Conservation (phyloP, 2,329 filamentous ascomycete species). For the Penicillium verrucosum region DNA sequence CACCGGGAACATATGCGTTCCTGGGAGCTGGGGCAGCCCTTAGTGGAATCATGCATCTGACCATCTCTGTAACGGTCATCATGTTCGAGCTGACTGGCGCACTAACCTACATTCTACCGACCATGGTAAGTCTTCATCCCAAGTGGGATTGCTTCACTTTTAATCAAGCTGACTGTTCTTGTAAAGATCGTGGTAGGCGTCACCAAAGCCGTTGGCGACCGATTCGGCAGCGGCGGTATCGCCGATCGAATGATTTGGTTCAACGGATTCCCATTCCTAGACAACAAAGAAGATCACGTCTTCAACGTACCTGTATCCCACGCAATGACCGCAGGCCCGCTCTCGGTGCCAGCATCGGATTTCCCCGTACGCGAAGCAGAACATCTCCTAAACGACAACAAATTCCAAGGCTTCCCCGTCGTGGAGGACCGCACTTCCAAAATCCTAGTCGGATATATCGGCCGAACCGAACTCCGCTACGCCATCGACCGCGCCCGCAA, state of each 20-base stretch:
- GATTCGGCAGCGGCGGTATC: slow-evolving; percentile 93
- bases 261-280: slow-evolving; percentile 92
- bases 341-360: slow-evolving; percentile 70
- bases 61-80: slow-evolving; percentile 93
- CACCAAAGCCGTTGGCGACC: slow-evolving; percentile 86
- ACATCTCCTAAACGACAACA: slow-evolving; percentile 69
- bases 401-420: slow-evolving; percentile 90
- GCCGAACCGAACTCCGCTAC: slow-evolving; percentile 85
- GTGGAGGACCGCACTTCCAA: slow-evolving; percentile 70
- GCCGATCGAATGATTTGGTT: slow-evolving; percentile 99
- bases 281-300: slow-evolving; percentile 95
- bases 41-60: slow-evolving; percentile 97
- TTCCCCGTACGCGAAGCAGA: slow-evolving; percentile 75
- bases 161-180: neutral
- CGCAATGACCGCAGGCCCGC: slow-evolving; percentile 77
- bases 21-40: slow-evolving; percentile 87
- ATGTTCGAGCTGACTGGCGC: slow-evolving; percentile 99
- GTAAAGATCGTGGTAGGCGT: slow-evolving; percentile 83
- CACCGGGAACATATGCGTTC: slow-evolving; percentile 94
- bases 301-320: slow-evolving; percentile 91
- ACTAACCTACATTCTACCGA: slow-evolving; percentile 91
- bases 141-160: no score
- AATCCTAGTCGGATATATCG: slow-evolving; percentile 84
- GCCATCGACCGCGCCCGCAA: slow-evolving; percentile 77
- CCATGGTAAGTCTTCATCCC: slow-evolving; percentile 61